Evolutionary conservation across 2,329 filamentous ascomycete genomes (phyloP).

Genomic region (Monilinia laxa): DNA sequence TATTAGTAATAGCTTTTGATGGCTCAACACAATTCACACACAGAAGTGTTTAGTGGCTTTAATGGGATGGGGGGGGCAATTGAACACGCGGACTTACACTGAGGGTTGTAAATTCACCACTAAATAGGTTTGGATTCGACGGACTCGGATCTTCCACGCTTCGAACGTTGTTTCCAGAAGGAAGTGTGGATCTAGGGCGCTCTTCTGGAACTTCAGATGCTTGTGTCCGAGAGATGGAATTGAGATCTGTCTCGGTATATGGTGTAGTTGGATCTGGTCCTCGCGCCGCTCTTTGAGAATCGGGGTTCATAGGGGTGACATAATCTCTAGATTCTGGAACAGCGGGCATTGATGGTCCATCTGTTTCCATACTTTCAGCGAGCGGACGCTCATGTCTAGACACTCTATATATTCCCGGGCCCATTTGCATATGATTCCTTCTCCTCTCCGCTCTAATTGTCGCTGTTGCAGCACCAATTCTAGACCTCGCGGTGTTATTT

Average conservation of each 20-base stretch:
- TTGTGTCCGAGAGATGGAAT: slow-evolving; percentile 24
- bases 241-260: slow-evolving; percentile 31
- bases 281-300: slow-evolving; percentile 31
- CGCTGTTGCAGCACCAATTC: not conserved
- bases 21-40: not conserved
- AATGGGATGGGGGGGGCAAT: too few species aligned
- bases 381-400: slow-evolving; percentile 21
- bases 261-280: slow-evolving; percentile 33
- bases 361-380: slow-evolving; percentile 23
- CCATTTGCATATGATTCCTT: not conserved
- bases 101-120: not conserved
- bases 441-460: not conserved
- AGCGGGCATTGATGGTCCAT: slow-evolving; percentile 36
- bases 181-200: not conserved
- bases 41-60: not conserved
- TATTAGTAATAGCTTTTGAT: not conserved
- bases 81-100: slow-evolving; percentile 4
- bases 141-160: not conserved
- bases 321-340: slow-evolving; percentile 36
- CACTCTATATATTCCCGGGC: too few species aligned
- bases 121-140: not conserved
- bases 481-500: not conserved
- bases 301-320: not conserved
- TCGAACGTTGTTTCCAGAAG: not conserved
- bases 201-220: not conserved